Conservation (phyloP, 2,329 filamentous ascomycete species). For the Clonostachys rhizophaga region DNA sequence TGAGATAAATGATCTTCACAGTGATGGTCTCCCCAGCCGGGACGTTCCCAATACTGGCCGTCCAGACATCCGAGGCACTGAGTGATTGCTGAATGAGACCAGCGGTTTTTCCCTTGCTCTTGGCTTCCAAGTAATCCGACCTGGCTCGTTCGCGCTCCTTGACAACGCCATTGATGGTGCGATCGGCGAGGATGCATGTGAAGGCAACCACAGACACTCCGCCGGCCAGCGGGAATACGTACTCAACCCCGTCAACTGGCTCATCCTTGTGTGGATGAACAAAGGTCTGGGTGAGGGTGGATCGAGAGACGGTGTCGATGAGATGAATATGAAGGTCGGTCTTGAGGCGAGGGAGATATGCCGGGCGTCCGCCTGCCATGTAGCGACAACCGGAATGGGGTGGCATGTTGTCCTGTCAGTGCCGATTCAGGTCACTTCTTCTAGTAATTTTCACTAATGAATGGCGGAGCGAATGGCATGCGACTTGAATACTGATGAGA, state of each 20-base stretch:
- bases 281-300: constrained; percentile 49
- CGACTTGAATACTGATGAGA: too few species aligned
- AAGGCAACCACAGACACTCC: constrained; percentile 68
- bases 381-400: too few species aligned
- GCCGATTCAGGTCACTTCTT: too few species aligned
- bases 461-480: too few species aligned
- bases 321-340: too few species aligned
- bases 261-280: constrained; percentile 41
- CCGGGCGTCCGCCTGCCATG: too few species aligned
- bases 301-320: too few species aligned
- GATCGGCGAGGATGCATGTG: constrained; percentile 55
- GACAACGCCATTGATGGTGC: constrained; percentile 58
- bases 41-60: constrained; percentile 64
- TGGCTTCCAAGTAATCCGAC: constrained; percentile 53
- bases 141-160: constrained; percentile 61
- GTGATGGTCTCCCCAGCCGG: constrained; percentile 51
- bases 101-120: constrained; percentile 53
- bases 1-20: constrained; percentile 62
- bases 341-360: too few species aligned
- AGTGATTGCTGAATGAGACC: constrained; percentile 60
- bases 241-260: constrained; percentile 45
- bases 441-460: too few species aligned
- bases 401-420: too few species aligned
- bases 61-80: constrained; percentile 61
- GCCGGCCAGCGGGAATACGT: constrained; percentile 69